A percentile compares a stretch with the other conserved stretches of the same genome.
Evolutionary conservation across 2,329 filamentous ascomycete genomes (phyloP).

Genomic region (Spiromastix sp.): DNA sequence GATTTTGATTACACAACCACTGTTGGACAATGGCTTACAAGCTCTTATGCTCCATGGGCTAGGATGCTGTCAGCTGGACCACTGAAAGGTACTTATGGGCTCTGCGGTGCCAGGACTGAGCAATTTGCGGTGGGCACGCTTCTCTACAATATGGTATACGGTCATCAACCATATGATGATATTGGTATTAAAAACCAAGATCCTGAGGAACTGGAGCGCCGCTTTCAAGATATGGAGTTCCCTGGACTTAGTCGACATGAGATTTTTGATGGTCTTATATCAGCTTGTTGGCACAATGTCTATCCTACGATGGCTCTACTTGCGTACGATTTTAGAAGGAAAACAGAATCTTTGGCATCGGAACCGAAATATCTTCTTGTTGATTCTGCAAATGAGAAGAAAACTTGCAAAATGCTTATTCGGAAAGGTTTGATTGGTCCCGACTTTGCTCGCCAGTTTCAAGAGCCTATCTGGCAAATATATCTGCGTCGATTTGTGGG

Average conservation of each 20-base stretch:
- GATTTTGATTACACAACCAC: conserved; percentile 13
- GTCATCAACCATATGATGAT: too few species aligned
- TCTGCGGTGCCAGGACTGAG: conserved; percentile 14
- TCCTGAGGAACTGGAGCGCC: conserved; percentile 5
- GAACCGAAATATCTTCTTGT: conserved; percentile 10
- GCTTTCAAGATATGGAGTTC: conserved; percentile 12
- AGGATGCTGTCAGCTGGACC: conserved; percentile 9
- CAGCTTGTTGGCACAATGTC: too few species aligned
- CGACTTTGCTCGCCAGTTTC: conserved; percentile 9
- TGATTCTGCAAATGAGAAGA: conserved; percentile 10
- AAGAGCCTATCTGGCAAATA: conserved; percentile 9
- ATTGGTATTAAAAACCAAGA: too few species aligned
- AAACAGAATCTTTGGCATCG: conserved; percentile 10
- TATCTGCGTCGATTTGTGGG: too few species aligned
- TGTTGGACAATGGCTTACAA: conserved; percentile 11
- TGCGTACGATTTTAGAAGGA: conserved; percentile 14
- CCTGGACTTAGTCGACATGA: conserved; percentile 12
- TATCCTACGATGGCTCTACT: too few species aligned
- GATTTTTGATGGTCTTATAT: conserved; percentile 13
- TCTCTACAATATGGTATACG: too few species aligned
- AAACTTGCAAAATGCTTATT: conserved; percentile 9
- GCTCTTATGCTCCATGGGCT: conserved; percentile 10
- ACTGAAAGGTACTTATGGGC: conserved; percentile 13
- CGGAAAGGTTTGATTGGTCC: conserved; percentile 10
- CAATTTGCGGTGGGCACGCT: conserved; percentile 13